A percentile compares a stretch with the other conserved stretches of the same genome.
Conservation (phyloP, 2,329 filamentous ascomycete species). For the Ceratocystis diversiconidia region DNA sequence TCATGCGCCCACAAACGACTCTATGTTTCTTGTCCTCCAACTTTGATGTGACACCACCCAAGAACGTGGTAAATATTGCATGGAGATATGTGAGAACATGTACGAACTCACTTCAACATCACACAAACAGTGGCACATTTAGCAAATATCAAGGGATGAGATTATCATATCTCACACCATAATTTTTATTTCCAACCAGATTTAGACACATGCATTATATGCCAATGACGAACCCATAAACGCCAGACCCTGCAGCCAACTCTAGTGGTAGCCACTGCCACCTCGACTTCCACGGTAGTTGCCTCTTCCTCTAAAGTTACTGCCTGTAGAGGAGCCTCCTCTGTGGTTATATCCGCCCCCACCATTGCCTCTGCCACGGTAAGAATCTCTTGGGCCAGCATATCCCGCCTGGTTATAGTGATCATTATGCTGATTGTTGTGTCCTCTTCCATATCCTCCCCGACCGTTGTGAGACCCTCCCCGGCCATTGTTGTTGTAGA, state of each 20-base stretch:
- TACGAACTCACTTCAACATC: background rate
- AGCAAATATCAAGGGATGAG: background rate
- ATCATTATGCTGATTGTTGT: conserved; percentile 4
- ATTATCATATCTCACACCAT: background rate
- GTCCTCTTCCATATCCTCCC: conserved; percentile 4
- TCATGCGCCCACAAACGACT: background rate
- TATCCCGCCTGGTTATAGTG: conserved; percentile 8
- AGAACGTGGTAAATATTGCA: background rate
- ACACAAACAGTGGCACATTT: background rate
- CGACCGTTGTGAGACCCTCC: conserved; percentile 13
- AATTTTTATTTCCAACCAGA: background rate
- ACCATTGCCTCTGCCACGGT: conserved; percentile 10
- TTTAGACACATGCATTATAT: background rate
- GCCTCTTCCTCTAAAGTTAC: conserved; percentile 9
- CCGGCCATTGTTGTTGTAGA: conserved; percentile 16
- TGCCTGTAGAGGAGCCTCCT: background rate
- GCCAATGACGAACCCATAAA: background rate
- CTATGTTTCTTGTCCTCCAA: background rate
- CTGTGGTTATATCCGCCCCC: conserved; percentile 9
- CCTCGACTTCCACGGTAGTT: conserved; percentile 14
- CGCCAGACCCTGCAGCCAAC: background rate
- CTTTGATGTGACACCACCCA: background rate
- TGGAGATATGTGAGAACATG: no score
- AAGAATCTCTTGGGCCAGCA: conserved; percentile 4
- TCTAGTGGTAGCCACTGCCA: conserved; percentile 11